Evolutionary conservation across 2,329 filamentous ascomycete species (phyloP).

Genomic region (Xylariaceae sp.): DNA sequence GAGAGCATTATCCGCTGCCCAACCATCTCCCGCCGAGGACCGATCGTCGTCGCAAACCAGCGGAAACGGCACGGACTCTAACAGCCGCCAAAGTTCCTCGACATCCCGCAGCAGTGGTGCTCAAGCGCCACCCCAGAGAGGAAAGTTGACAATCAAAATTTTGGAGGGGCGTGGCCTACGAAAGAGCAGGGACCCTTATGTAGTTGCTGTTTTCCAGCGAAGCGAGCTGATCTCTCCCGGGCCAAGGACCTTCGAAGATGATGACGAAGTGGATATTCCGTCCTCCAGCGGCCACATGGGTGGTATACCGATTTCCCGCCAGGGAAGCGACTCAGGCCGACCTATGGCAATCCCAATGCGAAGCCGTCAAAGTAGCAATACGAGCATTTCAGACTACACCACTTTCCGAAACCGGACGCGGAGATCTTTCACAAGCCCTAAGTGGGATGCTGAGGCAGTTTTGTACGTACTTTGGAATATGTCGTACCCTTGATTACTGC

Average conservation of each 20-base stretch:
- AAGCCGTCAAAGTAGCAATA: constrained; percentile 95
- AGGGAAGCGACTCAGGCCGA: constrained; percentile 80
- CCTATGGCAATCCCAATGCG: constrained; percentile 96
- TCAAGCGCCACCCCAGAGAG: constrained; percentile 75
- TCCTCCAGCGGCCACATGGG: constrained; percentile 53
- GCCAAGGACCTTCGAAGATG: constrained; percentile 68
- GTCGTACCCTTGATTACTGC: background rate
- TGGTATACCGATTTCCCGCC: constrained; percentile 67
- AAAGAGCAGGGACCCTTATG: constrained; percentile 87
- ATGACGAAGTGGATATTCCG: constrained; percentile 59
- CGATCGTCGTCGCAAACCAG: constrained; percentile 39
- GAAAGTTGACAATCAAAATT: constrained; percentile 89
- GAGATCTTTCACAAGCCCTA: constrained; percentile 76
- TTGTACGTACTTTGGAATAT: constrained; percentile 72
- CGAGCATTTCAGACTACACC: constrained; percentile 74
- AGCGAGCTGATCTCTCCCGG: constrained; percentile 95
- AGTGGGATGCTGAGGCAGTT: constrained; percentile 93
- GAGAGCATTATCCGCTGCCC: constrained; percentile 76
- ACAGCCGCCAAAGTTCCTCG: constrained; percentile 60
- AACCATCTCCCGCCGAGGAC: constrained; percentile 53
- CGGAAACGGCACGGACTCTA: constrained; percentile 51
- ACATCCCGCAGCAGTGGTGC: constrained; percentile 54
- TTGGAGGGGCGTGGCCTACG: constrained; percentile 82
- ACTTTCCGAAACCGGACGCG: constrained; percentile 64
- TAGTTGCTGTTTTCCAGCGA: constrained; percentile 95